Percentiles rank a stretch among this genome's conserved stretches.
phyloP scores from a whole-genome alignment of 306 rosid genomes.

The Acacia melanoxylon region DNA sequence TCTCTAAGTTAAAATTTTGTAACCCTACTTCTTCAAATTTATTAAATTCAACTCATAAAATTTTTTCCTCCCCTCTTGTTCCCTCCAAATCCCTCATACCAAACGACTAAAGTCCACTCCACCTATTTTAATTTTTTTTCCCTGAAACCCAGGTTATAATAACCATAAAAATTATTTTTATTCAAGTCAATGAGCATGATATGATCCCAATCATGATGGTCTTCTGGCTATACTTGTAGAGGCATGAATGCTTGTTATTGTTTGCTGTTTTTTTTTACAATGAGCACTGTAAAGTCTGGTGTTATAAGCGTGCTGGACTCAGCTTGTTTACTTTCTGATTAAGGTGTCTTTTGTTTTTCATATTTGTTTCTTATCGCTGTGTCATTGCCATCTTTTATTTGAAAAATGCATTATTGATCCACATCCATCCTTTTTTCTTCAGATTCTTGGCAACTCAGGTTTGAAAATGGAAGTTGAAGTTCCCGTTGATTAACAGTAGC shows the following conservation, averaged over 20 bases:
- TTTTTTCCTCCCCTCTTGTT: too few species aligned
- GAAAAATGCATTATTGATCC: conserved; percentile 18
- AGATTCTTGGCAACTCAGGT: conserved; percentile 59
- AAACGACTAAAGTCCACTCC: neutral
- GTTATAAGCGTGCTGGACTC: conserved; percentile 3
- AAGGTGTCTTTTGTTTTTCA: conserved; percentile 1
- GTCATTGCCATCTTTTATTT: conserved; percentile 20
- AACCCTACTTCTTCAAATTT: too few species aligned
- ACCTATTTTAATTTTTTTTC: neutral
- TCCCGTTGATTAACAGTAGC: conserved; percentile 53
- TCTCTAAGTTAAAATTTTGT: too few species aligned
- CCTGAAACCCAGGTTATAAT: neutral
- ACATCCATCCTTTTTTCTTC: conserved; percentile 21
- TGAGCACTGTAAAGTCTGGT: neutral
- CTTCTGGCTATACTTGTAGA: neutral
- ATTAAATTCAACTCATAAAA: too few species aligned
- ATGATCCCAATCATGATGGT: neutral
- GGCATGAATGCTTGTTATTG: neutral
- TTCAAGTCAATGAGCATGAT: neutral
- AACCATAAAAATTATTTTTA: neutral
- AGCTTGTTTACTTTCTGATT: neutral
- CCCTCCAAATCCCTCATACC: too few species aligned
- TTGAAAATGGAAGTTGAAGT: conserved; percentile 81
- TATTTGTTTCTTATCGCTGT: conserved; percentile 1
- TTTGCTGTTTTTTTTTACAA: neutral